Evolutionary conservation across 208 protist genomes (phyloP), one percentile per base, ranked within the genome.

Genomic region (Trypanosoma mega): DNA sequence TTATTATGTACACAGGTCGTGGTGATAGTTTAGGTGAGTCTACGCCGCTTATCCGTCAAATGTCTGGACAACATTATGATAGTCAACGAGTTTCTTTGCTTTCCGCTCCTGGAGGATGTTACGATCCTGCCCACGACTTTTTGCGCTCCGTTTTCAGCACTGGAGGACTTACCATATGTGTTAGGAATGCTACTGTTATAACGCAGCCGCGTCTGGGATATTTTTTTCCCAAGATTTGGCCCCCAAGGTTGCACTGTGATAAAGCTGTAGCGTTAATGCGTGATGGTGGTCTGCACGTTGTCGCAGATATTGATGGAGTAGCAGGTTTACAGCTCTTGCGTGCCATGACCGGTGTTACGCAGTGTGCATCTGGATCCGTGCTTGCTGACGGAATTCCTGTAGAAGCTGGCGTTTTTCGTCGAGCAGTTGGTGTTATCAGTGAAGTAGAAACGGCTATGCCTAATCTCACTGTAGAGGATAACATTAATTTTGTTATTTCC

Each of bases 401-500:
- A 21, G 50, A 65, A 26, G 34, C 58, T 41, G 44, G 34, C 36
- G 48, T 79, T 18, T 59, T 63, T 59, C 68, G 60, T 3, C 47
- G 62, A 50, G 52, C 43, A 16, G 65, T 76, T 33, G 74, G 68
- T 21, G 39, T 76, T 49, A 60, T 76, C 21, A 63, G 58, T 3
- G 53, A 57, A 27, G 57, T 53, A 33, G 52, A 58, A 27, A 47
- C 57, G 4, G 24, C 58, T 33, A 60, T 85, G 23, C 72, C 74
- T 46, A 71, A 72, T 51, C 61, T 89, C 4, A 73, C 75, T 29
- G 82, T 89, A 7, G 48, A 58, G 36, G 59, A 76, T 24, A 84
- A 85, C 37, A 63, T 89, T 39, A 67, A 68, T 52, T 83, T 82
- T 54, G 76, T 76, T 24, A 58, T 83, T 50, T 65, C 74, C 27